phyloP scores from a whole-genome alignment of 2,329 filamentous ascomycete species.

The Zymoseptoria brevis region DNA sequence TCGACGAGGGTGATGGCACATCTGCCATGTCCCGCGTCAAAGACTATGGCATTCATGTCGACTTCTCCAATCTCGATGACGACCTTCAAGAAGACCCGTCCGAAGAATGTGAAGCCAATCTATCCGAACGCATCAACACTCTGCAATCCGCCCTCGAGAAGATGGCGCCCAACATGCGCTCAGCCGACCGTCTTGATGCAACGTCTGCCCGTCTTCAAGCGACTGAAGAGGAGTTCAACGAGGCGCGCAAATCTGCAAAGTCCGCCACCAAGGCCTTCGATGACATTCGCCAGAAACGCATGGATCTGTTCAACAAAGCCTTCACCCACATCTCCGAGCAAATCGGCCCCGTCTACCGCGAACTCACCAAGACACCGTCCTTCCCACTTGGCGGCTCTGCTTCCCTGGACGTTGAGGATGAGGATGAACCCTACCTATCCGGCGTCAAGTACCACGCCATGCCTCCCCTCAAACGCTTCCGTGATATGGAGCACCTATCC shows the following conservation, averaged over 20 bases:
- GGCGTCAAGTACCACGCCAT: slow-evolving; percentile 98
- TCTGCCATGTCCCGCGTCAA: slow-evolving; percentile 52
- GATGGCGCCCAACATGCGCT: slow-evolving; percentile 93
- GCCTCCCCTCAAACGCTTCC: slow-evolving; percentile 95
- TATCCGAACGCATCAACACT: slow-evolving; percentile 68
- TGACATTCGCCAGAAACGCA: slow-evolving; percentile 70
- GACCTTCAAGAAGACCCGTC: slow-evolving; percentile 72
- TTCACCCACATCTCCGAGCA: slow-evolving; percentile 93
- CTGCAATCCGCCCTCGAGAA: slow-evolving; percentile 79
- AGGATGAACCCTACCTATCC: slow-evolving; percentile 89
- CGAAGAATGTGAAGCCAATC: slow-evolving; percentile 61
- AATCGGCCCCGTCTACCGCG: slow-evolving; percentile 88
- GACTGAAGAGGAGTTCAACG: slow-evolving; percentile 83
- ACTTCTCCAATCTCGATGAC: slow-evolving; percentile 75
- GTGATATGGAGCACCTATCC: slow-evolving; percentile 97
- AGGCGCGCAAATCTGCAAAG: slow-evolving; percentile 66
- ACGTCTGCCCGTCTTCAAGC: slow-evolving; percentile 75
- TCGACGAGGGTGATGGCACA: slow-evolving; percentile 59
- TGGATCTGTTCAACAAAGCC: slow-evolving; percentile 88
- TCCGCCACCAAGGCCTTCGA: slow-evolving; percentile 77
- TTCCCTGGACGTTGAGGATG: slow-evolving; percentile 91
- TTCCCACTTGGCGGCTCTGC: slow-evolving; percentile 84
- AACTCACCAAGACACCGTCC: slow-evolving; percentile 81
- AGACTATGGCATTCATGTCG: slow-evolving; percentile 84
- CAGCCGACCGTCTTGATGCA: slow-evolving; percentile 79